These are phyloP conservation scores for Myxozyma sirexii DNA, from an alignment of 805 yeast species.

Conservation along the genomic window DNA sequence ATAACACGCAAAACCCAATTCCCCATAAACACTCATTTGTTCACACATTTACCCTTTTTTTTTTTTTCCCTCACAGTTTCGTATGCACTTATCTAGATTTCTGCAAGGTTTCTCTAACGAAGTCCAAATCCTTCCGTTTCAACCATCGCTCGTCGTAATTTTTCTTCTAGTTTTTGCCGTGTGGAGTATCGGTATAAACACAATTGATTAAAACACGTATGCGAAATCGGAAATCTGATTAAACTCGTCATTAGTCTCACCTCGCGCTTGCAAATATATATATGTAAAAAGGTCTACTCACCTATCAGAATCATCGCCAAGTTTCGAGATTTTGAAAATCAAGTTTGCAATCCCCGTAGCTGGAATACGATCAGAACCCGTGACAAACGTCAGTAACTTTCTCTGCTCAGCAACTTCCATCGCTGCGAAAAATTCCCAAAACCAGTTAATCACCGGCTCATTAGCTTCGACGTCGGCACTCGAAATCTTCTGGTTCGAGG, in stretches of 20 bases:
- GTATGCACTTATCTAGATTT: too few species aligned
- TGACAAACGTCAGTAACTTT: conserved; percentile 70
- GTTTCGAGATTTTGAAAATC: conserved; percentile 66
- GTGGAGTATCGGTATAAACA: conserved; percentile 69
- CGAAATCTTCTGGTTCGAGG: conserved; percentile 8
- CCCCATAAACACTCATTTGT: too few species aligned
- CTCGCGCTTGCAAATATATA: too few species aligned
- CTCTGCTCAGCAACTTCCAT: conserved; percentile 56
- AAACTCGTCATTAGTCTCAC: not conserved
- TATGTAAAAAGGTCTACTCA: not conserved
- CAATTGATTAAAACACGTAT: conserved; percentile 92
- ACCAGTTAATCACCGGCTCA: conserved; percentile 65
- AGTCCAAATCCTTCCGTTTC: conserved; percentile 89
- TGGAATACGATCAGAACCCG: conserved; percentile 91
- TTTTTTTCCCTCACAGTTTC: too few species aligned
- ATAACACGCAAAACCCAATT: too few species aligned
- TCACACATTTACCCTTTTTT: too few species aligned
- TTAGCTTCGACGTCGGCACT: conserved; percentile 39
- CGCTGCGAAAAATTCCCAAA: conserved; percentile 75
- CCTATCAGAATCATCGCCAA: conserved; percentile 52
- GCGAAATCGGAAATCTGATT: conserved; percentile 70
- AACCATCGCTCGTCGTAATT: conserved; percentile 67
- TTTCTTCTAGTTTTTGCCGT: conserved; percentile 56
- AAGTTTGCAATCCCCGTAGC: conserved; percentile 86
- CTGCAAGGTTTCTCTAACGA: conserved; percentile 44